These are phyloP conservation scores for Aspergillus pseudoterreus DNA, from an alignment of 2,329 filamentous ascomycete genomes.

Conservation along the genomic window DNA sequence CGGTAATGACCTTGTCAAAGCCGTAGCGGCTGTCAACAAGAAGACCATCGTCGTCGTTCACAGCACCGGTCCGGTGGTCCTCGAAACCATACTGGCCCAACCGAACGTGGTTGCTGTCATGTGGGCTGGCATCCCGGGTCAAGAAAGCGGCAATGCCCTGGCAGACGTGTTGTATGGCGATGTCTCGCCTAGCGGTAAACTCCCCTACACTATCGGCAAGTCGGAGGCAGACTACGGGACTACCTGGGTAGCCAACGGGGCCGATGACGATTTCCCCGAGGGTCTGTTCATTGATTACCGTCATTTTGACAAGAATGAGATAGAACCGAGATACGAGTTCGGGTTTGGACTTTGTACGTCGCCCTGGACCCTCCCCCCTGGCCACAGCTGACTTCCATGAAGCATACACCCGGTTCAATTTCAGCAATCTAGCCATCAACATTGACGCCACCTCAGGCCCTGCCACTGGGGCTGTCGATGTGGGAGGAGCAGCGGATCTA, in stretches of 20 bases:
- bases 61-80: slow-evolving; percentile 59
- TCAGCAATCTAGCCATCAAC: background rate
- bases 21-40: slow-evolving; percentile 56
- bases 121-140: slow-evolving; percentile 62
- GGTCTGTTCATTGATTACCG: slow-evolving; percentile 53
- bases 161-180: slow-evolving; percentile 46
- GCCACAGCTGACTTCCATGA: background rate
- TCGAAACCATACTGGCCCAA: slow-evolving; percentile 61
- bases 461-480: background rate
- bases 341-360: slow-evolving; percentile 30
- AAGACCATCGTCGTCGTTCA: slow-evolving; percentile 65
- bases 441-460: background rate
- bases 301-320: slow-evolving; percentile 44
- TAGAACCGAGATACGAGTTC: slow-evolving; percentile 34
- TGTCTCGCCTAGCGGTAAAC: slow-evolving; percentile 49
- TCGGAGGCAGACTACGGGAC: slow-evolving; percentile 50
- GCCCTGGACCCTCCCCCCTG: background rate
- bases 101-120: slow-evolving; percentile 62
- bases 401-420: background rate
- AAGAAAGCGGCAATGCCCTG: slow-evolving; percentile 46
- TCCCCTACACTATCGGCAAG: slow-evolving; percentile 61
- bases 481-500: slow-evolving; percentile 54
- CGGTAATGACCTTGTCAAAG: slow-evolving; percentile 45
- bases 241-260: slow-evolving; percentile 8
- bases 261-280: slow-evolving; percentile 44